Evolutionary conservation across 805 yeast genomes (phyloP), one percentile per base, ranked within the genome.

Genomic region (Priceomyces haplophilus): DNA sequence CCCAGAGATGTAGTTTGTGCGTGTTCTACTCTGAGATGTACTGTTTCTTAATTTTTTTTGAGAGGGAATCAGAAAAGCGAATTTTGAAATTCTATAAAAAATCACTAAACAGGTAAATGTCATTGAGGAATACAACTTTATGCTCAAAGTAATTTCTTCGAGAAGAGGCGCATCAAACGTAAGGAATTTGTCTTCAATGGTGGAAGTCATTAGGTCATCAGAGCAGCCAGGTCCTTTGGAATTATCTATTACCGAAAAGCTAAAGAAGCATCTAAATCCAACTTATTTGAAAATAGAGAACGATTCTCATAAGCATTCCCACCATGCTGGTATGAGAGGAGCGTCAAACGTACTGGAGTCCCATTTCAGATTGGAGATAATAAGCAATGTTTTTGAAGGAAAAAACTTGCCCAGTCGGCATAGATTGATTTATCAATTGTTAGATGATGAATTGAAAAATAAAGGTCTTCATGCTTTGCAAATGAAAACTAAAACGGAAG

Each of bases 381-480:
- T 88, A 7, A 82, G 90, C 52, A 80, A 80, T 27, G 71, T 64
- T 39, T 90, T 90, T 57, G 63, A 65, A 27, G 90, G 88, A 0
- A 72, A 81, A 60, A 62, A 72, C 10, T 71, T 79, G 56, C 91
- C 96, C 0, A 63, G 78, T 24, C 76, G 98, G 59, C 98, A 90
- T 65, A 65, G 97, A 45, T 56, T 82, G 57, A 73, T 91, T 0
- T 90, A 88, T 59, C 65, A 66, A 39, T 57, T 86, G 38, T 69
- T 91, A 35, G 79, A 78, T 41, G 87, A 87, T 21, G 97, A 90
- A 56, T 65, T 90, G 53, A 73, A 78, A 39, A 69, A 65, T 24
- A 75, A 79, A 44, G 90, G 93, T 1, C 79, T 91, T 15, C 98
- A 90, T 66, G 97, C 97, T 0, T 67, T 90, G 46, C 97, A 88